These are phyloP conservation scores for Neurospora sp. DNA, from an alignment of 2,329 filamentous ascomycete genomes.

Conservation along the genomic window DNA sequence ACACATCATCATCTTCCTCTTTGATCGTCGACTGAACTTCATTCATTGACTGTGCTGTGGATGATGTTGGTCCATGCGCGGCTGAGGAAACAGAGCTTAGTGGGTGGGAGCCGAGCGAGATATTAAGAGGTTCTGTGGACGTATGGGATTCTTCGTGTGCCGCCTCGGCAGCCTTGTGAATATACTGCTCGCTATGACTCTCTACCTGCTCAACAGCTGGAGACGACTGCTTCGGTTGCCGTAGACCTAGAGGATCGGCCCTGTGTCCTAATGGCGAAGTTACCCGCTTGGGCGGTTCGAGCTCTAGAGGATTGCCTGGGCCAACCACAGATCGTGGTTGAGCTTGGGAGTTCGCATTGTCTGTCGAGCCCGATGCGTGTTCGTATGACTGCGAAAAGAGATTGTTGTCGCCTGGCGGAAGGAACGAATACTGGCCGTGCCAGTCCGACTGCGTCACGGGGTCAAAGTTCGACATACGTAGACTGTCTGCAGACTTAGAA, in stretches of 20 bases:
- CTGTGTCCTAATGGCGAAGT: slow-evolving; percentile 27
- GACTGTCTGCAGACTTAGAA: slow-evolving; percentile 32
- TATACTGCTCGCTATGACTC: slow-evolving; percentile 23
- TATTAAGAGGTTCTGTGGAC: slow-evolving; percentile 28
- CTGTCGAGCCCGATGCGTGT: slow-evolving; percentile 27
- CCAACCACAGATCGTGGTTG: slow-evolving; percentile 28
- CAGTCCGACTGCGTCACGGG: slow-evolving; percentile 44
- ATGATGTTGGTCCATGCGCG: slow-evolving; percentile 25
- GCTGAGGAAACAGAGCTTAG: slow-evolving; percentile 29
- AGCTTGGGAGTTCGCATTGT: slow-evolving; percentile 27
- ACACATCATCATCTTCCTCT: slow-evolving; percentile 40
- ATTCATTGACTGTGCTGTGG: slow-evolving; percentile 24
- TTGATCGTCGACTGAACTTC: slow-evolving; percentile 31
- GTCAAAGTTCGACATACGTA: slow-evolving; percentile 51
- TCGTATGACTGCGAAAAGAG: slow-evolving; percentile 36
- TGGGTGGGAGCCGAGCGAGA: slow-evolving; percentile 31
- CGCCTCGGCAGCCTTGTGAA: slow-evolving; percentile 27
- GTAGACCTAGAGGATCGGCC: slow-evolving; percentile 31
- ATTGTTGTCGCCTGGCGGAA: slow-evolving; percentile 33
- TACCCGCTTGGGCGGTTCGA: slow-evolving; percentile 53
- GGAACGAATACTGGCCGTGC: slow-evolving; percentile 44
- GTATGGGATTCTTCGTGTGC: slow-evolving; percentile 29
- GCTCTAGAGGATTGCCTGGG: slow-evolving; percentile 40
- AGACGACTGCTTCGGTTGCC: slow-evolving; percentile 30
- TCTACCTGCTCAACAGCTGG: slow-evolving; percentile 27